Conservation (phyloP, 2,329 filamentous ascomycete species). For the Curvularia hawaiiensis region DNA sequence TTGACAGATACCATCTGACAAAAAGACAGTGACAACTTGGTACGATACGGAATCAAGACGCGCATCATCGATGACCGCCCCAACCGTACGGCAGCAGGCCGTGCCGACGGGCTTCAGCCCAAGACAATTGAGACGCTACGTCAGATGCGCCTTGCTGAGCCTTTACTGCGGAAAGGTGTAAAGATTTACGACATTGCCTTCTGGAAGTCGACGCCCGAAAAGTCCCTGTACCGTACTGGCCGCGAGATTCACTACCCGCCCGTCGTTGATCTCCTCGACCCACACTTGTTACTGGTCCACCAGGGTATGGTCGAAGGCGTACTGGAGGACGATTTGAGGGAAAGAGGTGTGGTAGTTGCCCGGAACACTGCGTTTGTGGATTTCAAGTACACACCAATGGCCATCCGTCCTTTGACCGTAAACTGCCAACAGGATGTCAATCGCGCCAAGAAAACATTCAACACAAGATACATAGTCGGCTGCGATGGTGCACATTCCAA, state of each 20-base stretch:
- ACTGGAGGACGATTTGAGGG: slow-evolving; percentile 70
- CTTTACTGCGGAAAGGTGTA: slow-evolving; percentile 68
- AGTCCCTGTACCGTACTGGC: slow-evolving; percentile 63
- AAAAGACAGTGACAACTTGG: slow-evolving; percentile 57
- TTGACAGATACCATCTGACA: slow-evolving; percentile 9
- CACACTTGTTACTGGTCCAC: slow-evolving; percentile 63
- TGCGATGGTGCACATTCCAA: slow-evolving; percentile 76
- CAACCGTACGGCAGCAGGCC: slow-evolving; percentile 70
- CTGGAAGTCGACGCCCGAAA: slow-evolving; percentile 54
- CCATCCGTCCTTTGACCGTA: slow-evolving; percentile 50
- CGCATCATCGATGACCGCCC: slow-evolving; percentile 71
- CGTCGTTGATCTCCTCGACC: slow-evolving; percentile 57
- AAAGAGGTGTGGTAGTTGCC: slow-evolving; percentile 66
- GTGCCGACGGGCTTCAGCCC: slow-evolving; percentile 75
- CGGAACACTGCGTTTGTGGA: slow-evolving; percentile 67
- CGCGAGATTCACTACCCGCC: slow-evolving; percentile 70
- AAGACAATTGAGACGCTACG: slow-evolving; percentile 79
- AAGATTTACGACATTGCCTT: slow-evolving; percentile 77
- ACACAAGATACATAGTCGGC: slow-evolving; percentile 69
- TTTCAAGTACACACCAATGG: slow-evolving; percentile 50
- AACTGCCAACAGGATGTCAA: slow-evolving; percentile 47
- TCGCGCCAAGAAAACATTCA: slow-evolving; percentile 51
- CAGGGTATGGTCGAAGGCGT: slow-evolving; percentile 77
- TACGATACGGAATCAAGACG: slow-evolving; percentile 68
- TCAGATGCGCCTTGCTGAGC: slow-evolving; percentile 74